Evolutionary conservation across 768 basidiomycete genomes (phyloP), one percentile per base, ranked within the genome.

Genomic region (Mycena albidolilacea): DNA sequence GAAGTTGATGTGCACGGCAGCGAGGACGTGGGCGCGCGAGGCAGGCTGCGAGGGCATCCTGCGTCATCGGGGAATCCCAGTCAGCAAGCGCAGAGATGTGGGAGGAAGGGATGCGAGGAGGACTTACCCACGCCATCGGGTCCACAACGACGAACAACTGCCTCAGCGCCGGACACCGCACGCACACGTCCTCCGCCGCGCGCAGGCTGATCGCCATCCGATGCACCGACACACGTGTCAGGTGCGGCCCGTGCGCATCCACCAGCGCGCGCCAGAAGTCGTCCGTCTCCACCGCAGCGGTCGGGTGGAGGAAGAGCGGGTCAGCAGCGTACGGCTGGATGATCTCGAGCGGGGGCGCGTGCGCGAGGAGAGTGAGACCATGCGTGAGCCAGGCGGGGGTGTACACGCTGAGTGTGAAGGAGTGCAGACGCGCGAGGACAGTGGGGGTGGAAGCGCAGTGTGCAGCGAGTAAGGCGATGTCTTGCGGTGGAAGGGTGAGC

Each of bases 61-160:
- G 70, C 15, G 23, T 12, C 8, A 12, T 73, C 39, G 38, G 39
- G 30, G 30, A 23, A 30, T 21, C 21, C 37, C 15, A 60, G 15
- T 67, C 57, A 71, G 35, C 35, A 48, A 5, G n/a, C 54, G 43
- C 9, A 52, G n/a, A 17, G 67, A 58, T 67, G 7, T 1, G 7
- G 35, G 17, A 15, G 35, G n/a, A 23, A 2, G 23, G 82, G 62
- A 37, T 14, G 46, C 65, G 30, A 3, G 30, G 30, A 3, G 30
- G 30, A 75, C 83, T 60, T 76, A 92, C 92, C 75, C 92, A 69
- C 23, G 84, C 81, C 11, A 75, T 77, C 9, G 85, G 86, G 52
- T 89, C 84, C 14, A 89, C 79, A 0, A 90, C 89, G 15, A 95
- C 80, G 76, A 93, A 95, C 7, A 95, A 79, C 73, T 93, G 87